phyloP scores from a whole-genome alignment of 805 yeast species.

The Lachancea sp. region DNA sequence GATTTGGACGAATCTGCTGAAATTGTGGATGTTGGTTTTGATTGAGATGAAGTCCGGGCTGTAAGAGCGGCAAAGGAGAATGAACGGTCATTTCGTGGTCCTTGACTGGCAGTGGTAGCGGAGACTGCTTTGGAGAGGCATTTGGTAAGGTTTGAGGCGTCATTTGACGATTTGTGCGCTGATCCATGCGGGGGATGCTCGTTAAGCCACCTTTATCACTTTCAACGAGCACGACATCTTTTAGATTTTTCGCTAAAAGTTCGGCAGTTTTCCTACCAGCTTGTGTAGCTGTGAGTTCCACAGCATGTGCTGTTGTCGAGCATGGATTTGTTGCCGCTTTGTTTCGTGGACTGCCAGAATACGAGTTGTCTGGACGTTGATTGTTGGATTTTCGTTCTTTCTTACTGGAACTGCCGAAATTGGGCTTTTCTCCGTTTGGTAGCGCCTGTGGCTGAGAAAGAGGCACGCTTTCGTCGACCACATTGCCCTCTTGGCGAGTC shows the following conservation, averaged over 20 bases:
- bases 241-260: constrained; percentile 12
- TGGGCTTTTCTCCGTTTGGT: constrained; percentile 31
- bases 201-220: constrained; percentile 1
- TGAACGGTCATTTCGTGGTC: constrained; percentile 1
- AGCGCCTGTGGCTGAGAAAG: constrained; percentile 25
- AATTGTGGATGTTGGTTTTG: constrained; percentile 6
- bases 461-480: constrained; percentile 1
- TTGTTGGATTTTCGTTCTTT: background rate
- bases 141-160: constrained; percentile 3
- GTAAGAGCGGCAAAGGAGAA: constrained; percentile 9
- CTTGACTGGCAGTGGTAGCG: background rate
- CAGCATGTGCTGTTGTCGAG: background rate
- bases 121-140: constrained; percentile 7
- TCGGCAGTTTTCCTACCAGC: constrained; percentile 8
- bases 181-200: background rate
- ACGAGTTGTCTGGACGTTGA: background rate
- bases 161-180: constrained; percentile 1
- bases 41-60: constrained; percentile 10
- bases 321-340: no score
- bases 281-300: background rate
- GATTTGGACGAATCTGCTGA: constrained; percentile 3
- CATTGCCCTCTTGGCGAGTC: constrained; percentile 12
- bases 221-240: constrained; percentile 11
- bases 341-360: background rate
- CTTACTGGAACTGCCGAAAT: constrained; percentile 25